Evolutionary conservation across 2,329 filamentous ascomycete species (phyloP).

Genomic region (Atkinsonella hypoxylon): DNA sequence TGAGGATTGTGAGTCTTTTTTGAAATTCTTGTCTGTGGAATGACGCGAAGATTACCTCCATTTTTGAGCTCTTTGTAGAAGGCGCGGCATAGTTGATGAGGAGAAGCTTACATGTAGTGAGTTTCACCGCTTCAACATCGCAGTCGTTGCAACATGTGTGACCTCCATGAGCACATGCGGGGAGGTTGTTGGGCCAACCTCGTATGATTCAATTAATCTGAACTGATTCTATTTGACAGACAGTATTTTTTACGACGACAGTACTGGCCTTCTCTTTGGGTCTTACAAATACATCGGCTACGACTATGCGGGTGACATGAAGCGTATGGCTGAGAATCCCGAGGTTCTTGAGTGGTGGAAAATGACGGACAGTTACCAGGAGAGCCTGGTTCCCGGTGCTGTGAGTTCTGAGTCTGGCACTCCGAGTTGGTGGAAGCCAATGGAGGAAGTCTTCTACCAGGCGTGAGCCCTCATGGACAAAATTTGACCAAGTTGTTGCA

Average conservation of each 20-base stretch:
- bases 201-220: neutral
- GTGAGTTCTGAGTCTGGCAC: conserved; percentile 45
- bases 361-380: conserved; percentile 69
- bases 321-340: conserved; percentile 58
- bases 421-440: conserved; percentile 55
- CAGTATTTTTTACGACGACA: conserved; percentile 59
- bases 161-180: neutral
- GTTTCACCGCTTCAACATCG: neutral
- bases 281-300: conserved; percentile 69
- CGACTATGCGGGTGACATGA: conserved; percentile 64
- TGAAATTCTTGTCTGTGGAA: neutral
- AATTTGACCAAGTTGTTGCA: neutral
- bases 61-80: neutral
- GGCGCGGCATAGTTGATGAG: neutral
- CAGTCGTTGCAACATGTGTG: neutral
- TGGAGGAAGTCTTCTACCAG: conserved; percentile 58
- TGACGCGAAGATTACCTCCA: neutral
- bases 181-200: neutral
- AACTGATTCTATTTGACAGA: conserved; percentile 31
- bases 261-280: conserved; percentile 54
- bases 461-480: conserved; percentile 23
- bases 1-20: conserved; percentile 46
- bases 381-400: conserved; percentile 47
- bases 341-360: conserved; percentile 70
- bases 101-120: neutral